Base-by-base conservation (phyloP, 371 early-diverging fungal genomes). In the Batrachochytrium dendrobatidis region DNA sequence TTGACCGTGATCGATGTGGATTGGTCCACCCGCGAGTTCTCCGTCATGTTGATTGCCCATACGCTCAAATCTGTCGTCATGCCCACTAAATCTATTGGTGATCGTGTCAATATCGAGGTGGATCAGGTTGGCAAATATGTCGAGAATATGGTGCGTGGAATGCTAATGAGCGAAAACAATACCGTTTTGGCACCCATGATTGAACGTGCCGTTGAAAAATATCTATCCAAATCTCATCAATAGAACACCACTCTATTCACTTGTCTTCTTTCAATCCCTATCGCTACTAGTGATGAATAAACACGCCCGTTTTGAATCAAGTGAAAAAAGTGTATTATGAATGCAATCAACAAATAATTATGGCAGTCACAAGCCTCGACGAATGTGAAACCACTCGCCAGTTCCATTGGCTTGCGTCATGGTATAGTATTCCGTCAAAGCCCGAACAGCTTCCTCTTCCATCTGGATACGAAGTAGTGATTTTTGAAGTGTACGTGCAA, bases 71-170 rank as follows among this genome's bases (percentile, higher is more conserved):
- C 86, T 39, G 91, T 93, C 1, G 86, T 90, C 31, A 82, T 95
- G 84, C 86, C 92, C 1, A 57, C 61, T 20, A 87, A 87, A 68
- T 71, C 78, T 30, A 65, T 84, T 3, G 95, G 94, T 1, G 86
- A 82, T 33, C 69, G 69, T 43, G 91, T 95, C 60, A 97, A 97
- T 68, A 75, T 97, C 30, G 98, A 97, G 74, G 94, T 94, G 3
- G 98, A 97, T 68, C 93, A 94, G 87, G 74, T 95, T 62, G 94
- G 92, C 59, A 97, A 97, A 66, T 95, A 94, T 69, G 91, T 93
- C 26, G 89, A 89, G 65, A 89, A 83, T 63, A 81, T 86, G 31
- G 73, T 89, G n/a, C 39, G 39, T n/a, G n/a, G 39, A 12, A 39
- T 39, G 39, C 39, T 39, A 12, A 39, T 12, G 15, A 39, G 39